A percentile compares a stretch with the other conserved stretches of the same genome.
phyloP scores from a whole-genome alignment of 305 asterid species.

The Nicotiana rustica region DNA sequence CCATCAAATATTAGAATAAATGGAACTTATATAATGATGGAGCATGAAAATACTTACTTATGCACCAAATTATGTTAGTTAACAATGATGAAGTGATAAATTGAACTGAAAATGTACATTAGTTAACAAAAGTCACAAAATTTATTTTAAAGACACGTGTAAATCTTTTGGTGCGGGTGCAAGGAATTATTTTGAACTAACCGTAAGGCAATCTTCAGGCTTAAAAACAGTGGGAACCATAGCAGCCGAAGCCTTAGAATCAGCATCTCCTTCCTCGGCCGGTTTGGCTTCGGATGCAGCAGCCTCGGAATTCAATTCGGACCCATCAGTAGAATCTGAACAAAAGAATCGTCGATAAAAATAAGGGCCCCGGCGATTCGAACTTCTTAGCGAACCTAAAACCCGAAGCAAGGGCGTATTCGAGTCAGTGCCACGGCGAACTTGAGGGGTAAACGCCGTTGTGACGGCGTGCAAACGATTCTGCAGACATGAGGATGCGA shows the following conservation, averaged over 20 bases:
- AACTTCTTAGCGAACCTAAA: constrained; percentile 48
- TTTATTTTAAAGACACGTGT: not conserved
- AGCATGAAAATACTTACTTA: not conserved
- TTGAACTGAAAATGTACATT: not conserved
- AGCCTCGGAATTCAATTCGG: constrained; percentile 54
- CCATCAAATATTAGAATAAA: not conserved
- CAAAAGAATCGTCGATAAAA: constrained; percentile 70
- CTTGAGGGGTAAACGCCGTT: constrained; percentile 50
- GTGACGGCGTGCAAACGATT: constrained; percentile 49
- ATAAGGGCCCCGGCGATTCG: constrained; percentile 49
- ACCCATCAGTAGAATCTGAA: constrained; percentile 73
- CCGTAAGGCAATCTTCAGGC: constrained; percentile 95
- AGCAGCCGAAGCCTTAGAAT: constrained; percentile 71
- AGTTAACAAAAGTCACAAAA: too few relatives aligned
- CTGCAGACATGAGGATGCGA: constrained; percentile 51
- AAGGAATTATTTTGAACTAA: constrained; percentile 34
- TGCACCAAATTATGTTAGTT: constrained; percentile 12
- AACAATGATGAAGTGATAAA: not conserved
- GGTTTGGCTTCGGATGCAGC: constrained; percentile 51
- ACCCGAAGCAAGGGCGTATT: constrained; percentile 64
- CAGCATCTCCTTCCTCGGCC: constrained; percentile 53
- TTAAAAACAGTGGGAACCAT: constrained; percentile 75
- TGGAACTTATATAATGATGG: not conserved
- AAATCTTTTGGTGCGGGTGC: not conserved
- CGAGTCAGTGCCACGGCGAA: constrained; percentile 55